Percentiles rank a stretch among this genome's conserved stretches.
Conservation (phyloP, 148 eudicot species). For the Heliamphora exappendiculata region DNA sequence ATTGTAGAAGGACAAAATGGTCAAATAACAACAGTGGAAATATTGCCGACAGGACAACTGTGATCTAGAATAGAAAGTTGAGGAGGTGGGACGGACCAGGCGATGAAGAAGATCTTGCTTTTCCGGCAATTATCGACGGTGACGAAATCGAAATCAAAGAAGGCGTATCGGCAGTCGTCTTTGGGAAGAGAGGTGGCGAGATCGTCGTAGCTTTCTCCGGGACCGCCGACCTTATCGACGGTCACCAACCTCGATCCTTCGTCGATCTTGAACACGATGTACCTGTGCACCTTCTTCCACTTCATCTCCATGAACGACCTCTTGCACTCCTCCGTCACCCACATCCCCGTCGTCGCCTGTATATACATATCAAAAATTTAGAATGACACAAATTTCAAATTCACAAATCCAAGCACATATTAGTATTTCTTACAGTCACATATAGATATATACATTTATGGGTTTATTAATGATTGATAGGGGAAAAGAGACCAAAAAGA, state of each 20-base stretch:
- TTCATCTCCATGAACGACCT: constrained; percentile 97
- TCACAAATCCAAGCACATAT: no score
- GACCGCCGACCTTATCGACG: constrained; percentile 79
- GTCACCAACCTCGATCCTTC: constrained; percentile 59
- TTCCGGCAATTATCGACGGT: constrained; percentile 86
- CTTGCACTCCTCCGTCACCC: constrained; percentile 86
- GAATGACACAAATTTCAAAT: not conserved
- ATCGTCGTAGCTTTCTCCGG: constrained; percentile 66
- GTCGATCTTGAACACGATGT: constrained; percentile 87
- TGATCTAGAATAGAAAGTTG: not conserved
- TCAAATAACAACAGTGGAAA: not conserved
- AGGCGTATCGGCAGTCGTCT: constrained; percentile 89
- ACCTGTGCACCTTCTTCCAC: constrained; percentile 85
- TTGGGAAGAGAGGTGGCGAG: constrained; percentile 72
- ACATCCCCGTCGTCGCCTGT: constrained; percentile 86
- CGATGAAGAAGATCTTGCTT: constrained; percentile 99
- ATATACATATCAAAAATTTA: not conserved
- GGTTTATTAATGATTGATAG: not conserved
- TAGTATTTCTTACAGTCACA: not conserved
- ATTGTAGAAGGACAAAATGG: not conserved
- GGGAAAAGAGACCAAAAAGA: not conserved
- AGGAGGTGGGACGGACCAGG: constrained; percentile 45
- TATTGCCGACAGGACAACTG: not conserved
- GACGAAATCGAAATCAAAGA: constrained; percentile 83
- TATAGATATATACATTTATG: not conserved